Conservation (phyloP, 1,139 yeast genomes). For the Meyerozyma elateridarum region DNA sequence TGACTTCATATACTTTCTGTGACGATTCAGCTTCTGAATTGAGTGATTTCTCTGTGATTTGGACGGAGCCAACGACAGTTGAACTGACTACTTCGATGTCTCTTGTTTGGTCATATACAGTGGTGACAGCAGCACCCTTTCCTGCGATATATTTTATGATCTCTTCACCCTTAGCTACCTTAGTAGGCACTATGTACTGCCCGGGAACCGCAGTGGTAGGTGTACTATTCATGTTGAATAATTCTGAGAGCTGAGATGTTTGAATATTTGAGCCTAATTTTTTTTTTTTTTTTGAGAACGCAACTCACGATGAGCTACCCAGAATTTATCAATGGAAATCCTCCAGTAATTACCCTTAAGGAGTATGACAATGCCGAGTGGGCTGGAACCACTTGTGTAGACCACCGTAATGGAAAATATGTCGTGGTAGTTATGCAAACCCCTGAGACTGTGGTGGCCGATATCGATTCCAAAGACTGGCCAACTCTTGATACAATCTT, state of each 20-base stretch:
- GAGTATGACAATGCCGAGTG: constrained; percentile 51
- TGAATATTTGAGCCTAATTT: constrained; percentile 7
- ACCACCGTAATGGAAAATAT: constrained; percentile 30
- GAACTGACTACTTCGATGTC: constrained; percentile 54
- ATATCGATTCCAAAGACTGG: constrained; percentile 31
- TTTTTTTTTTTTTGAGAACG: background rate
- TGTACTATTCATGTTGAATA: constrained; percentile 2
- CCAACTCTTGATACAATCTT: constrained; percentile 40
- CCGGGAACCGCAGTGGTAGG: constrained; percentile 67
- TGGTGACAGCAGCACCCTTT: constrained; percentile 33
- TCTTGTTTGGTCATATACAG: constrained; percentile 21
- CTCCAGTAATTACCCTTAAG: constrained; percentile 41
- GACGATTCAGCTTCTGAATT: constrained; percentile 14
- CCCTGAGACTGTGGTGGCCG: constrained; percentile 42
- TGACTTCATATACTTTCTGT: constrained; percentile 7
- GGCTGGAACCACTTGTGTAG: constrained; percentile 50
- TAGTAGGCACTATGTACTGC: constrained; percentile 46
- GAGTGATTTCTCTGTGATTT: constrained; percentile 20
- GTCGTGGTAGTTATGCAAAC: constrained; percentile 45
- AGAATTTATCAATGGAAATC: constrained; percentile 38
- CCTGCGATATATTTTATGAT: constrained; percentile 30
- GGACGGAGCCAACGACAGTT: constrained; percentile 61
- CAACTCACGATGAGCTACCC: constrained; percentile 26
- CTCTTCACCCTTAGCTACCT: constrained; percentile 17
- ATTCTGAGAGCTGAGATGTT: constrained; percentile 9